Base-by-base conservation (phyloP, 106 monocot species). In the Triglochin maritima region DNA sequence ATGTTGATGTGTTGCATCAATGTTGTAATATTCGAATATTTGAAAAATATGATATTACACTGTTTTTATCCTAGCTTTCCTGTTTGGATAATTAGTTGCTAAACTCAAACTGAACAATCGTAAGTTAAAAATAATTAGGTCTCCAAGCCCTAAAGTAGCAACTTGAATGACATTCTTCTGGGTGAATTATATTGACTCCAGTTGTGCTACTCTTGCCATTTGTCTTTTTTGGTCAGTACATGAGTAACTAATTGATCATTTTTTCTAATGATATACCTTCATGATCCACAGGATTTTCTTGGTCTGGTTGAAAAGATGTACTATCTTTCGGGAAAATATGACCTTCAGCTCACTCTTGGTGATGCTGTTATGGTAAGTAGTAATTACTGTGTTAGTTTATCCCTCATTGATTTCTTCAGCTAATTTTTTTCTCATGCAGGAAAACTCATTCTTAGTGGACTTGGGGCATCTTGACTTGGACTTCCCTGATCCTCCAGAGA, bases 221-320 rank as follows among this genome's bases (percentile, higher is more conserved):
- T 12, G 17, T 57, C 7, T 57, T 57, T 57, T 57, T 29, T 29
- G 29, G 29, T 29, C 29, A 29, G 29, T 29, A 29, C 29, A 29
- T 29, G 29, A 29, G 1, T 29, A 29, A 57, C 14, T 57, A 57
- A 12, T 56, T 9, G 57, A 16, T 57, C 17, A 13, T 17, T 29
- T 44, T 12, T 72, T 14, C 48, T 57, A 41, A 49, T 57, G 6
- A 44, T n/a, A 3, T 49, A 7, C 46, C 47, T 57, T 13, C 58
- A 50, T 79, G 45, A 52, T 53, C 6, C 49, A 29, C 29, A 98
- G 96, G 84, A 91, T 66, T 92, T 98, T 75, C 87, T 98, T 70
- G 86, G 96, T 69, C 82, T 98, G 58, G 91, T 91, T 71, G 88
- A 88, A 17, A 88, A 91, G 60, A 70, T 98, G 42, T 98, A 98